Evolutionary conservation across 306 rosid genomes (phyloP), one percentile per base, ranked within the genome.

Genomic region (Cucurbita pepo): DNA sequence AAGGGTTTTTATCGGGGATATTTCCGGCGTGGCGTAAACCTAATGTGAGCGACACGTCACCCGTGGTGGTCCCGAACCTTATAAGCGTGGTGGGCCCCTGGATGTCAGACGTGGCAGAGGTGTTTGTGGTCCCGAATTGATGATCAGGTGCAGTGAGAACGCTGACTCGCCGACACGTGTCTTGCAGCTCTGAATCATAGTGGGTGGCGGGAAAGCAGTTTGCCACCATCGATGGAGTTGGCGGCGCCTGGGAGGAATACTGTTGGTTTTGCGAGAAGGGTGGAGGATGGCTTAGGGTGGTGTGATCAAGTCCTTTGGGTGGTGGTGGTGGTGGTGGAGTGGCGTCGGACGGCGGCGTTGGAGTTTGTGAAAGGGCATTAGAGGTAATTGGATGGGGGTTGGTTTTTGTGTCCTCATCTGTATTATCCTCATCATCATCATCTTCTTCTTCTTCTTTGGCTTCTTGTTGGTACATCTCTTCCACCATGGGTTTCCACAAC

Each of bases 401-500:
- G 82, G 38, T 84, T 62, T 75, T 85, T 83, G 73, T 77, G 57
- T 60, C 72, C 62, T 57, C 70, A 19, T 62, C 69, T 5, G 30
- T 16, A 9, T 38, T 37, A 15, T 61, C 13, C 4, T 61, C 8
- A 4, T 76, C 71, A 1, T 61, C 13, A 4, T 62, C 50, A 10
- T 61, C 30, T 0, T 75, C 72, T 6, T 50, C 72, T 71, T 85
- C 74, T 72, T 86, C 96, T 77, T 89, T 89, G 47, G 78, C 75
- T 80, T 95, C 99, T 84, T 91, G 95, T 76, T 95, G 97, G 81
- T 95, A 95, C 99, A 95, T 95, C 57, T 95, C 97, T 81, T 95
- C 99, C 66, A 95, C 99, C 99, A 95, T 95, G 79, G 99, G 99
- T 88, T 95, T 95, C 99, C 99, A 95, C 99, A 95, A 86, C 74